Percentiles rank a stretch among this genome's conserved stretches.
phyloP scores from a whole-genome alignment of 768 basidiomycete species.

The Heimioporus sp. region DNA sequence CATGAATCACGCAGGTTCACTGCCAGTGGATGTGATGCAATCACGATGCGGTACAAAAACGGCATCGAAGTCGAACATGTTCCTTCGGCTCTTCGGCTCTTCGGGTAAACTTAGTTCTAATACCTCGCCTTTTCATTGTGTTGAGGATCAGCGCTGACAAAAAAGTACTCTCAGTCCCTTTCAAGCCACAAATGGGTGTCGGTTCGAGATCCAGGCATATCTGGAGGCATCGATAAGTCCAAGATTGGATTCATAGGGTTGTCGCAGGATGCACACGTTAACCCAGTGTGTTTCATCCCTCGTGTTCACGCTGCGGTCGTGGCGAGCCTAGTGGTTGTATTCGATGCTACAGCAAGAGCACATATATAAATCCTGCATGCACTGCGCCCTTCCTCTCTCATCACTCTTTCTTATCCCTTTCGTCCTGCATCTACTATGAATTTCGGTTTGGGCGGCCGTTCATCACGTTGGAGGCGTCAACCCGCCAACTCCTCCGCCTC shows the following conservation, averaged over 20 bases:
- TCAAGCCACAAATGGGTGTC: too few relatives aligned
- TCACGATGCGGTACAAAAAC: too few relatives aligned
- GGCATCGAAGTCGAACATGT: too few relatives aligned
- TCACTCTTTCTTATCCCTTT: neutral
- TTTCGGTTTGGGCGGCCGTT: neutral
- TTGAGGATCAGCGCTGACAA: constrained; percentile 8
- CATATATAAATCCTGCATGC: constrained; percentile 9
- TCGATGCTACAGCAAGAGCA: too few relatives aligned
- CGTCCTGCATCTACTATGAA: constrained; percentile 5
- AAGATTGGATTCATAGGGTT: neutral
- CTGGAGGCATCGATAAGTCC: too few relatives aligned
- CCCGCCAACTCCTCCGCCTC: neutral
- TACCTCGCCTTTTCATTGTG: too few relatives aligned
- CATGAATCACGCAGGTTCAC: too few relatives aligned
- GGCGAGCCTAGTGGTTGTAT: too few relatives aligned
- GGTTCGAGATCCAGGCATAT: too few relatives aligned
- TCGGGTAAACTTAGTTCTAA: too few relatives aligned
- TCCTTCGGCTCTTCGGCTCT: too few relatives aligned
- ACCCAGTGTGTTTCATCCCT: neutral
- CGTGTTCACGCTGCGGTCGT: neutral
- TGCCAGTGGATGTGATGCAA: too few relatives aligned
- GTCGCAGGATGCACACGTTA: neutral
- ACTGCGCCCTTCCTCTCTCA: neutral
- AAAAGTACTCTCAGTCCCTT: neutral
- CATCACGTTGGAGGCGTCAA: neutral